A percentile compares a stretch with the other conserved stretches of the same genome.
Evolutionary conservation across 2,329 filamentous ascomycete species (phyloP).

Genomic region (Aspergillus cejpii): DNA sequence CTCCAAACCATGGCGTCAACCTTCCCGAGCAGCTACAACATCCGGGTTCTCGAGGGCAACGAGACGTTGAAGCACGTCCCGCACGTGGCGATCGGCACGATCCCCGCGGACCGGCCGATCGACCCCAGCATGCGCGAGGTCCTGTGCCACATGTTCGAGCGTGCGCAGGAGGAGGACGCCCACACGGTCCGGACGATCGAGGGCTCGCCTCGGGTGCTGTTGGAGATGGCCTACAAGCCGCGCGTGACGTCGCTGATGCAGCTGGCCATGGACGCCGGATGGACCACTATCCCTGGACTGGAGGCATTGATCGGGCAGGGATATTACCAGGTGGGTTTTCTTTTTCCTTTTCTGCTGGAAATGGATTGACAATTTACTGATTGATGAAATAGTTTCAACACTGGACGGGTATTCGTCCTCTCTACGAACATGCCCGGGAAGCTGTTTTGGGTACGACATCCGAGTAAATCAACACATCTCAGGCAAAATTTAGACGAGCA

Average conservation of each 20-base stretch:
- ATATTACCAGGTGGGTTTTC: slow-evolving; percentile 69
- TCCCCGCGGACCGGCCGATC: slow-evolving; percentile 80
- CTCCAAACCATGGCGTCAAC: slow-evolving; percentile 60
- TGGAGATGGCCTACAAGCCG: slow-evolving; percentile 98
- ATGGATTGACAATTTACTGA: no score
- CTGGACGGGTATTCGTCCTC: slow-evolving; percentile 74
- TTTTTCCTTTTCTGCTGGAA: no score
- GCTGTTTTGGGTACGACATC: slow-evolving; percentile 5
- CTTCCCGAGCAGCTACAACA: slow-evolving; percentile 67
- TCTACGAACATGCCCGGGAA: slow-evolving; percentile 63
- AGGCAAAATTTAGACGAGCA: no score
- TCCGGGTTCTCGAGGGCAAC: slow-evolving; percentile 55
- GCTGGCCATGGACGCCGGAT: slow-evolving; percentile 68
- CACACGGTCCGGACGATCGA: slow-evolving; percentile 29
- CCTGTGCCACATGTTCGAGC: slow-evolving; percentile 50
- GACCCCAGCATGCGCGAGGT: slow-evolving; percentile 63
- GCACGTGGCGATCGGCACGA: slow-evolving; percentile 75
- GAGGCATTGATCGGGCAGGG: slow-evolving; percentile 86
- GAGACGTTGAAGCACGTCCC: slow-evolving; percentile 52
- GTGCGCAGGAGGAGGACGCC: slow-evolving; percentile 44
- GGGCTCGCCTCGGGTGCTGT: slow-evolving; percentile 53
- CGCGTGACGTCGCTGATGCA: slow-evolving; percentile 75
- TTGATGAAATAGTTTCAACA: slow-evolving; percentile 57
- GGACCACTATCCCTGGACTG: slow-evolving; percentile 76
- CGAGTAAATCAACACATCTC: no score